Conservation (phyloP, 306 rosid species). For the Cucurbita pepo region DNA sequence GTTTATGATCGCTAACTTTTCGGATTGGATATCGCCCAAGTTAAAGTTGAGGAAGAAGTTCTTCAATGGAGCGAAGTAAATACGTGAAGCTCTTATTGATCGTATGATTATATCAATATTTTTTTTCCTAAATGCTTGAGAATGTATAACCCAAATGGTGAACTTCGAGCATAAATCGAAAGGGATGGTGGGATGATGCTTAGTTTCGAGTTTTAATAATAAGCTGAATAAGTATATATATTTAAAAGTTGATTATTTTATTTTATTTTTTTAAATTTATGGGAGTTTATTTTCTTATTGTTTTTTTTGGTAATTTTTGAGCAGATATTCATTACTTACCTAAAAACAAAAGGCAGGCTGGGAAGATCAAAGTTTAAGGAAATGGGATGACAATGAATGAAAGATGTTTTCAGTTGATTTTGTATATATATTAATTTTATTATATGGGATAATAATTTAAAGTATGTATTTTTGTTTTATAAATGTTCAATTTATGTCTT, state of each 20-base stretch:
- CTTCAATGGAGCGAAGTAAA: neutral
- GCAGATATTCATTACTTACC: neutral
- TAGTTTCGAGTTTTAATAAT: neutral
- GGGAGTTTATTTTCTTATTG: neutral
- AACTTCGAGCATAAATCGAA: neutral
- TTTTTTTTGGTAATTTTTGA: neutral
- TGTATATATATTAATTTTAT: neutral
- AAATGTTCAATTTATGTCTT: too few species aligned
- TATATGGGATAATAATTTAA: neutral
- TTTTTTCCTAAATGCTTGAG: neutral
- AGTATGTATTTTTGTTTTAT: neutral
- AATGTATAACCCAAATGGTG: neutral
- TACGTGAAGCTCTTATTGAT: neutral
- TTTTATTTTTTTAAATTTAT: neutral
- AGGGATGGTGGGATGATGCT: neutral
- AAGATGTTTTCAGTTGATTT: neutral
- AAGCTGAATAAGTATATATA: neutral
- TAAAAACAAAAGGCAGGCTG: neutral
- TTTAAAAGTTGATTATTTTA: neutral
- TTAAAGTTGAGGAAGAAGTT: neutral
- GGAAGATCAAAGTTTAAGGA: neutral
- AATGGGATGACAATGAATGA: neutral
- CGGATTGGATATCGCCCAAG: constrained; percentile 5
- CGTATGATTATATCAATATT: too few species aligned
- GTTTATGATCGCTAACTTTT: constrained; percentile 14